A percentile compares a stretch with the other conserved stretches of the same genome.
These are phyloP conservation scores for Exsudoporus frostii DNA, from an alignment of 768 basidiomycete species.

Conservation along the genomic window DNA sequence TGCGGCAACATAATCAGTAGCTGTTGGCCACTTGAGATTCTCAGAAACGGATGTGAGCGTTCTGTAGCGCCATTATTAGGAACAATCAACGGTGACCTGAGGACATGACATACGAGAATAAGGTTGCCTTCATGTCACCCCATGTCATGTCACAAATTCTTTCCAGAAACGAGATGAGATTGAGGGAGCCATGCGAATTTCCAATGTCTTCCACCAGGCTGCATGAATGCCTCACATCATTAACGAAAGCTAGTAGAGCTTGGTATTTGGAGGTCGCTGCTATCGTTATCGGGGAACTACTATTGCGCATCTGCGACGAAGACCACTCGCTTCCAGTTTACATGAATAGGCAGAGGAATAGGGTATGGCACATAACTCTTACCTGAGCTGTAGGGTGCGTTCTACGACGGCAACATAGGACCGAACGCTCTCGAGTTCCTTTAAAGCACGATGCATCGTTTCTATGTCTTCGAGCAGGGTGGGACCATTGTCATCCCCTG, in stretches of 20 bases:
- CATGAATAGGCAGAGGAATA: constrained; percentile 5
- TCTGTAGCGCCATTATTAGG: constrained; percentile 37
- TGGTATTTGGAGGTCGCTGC: constrained; percentile 56
- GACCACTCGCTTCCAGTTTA: constrained; percentile 51
- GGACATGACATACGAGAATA: constrained; percentile 54
- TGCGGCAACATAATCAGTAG: constrained; percentile 59
- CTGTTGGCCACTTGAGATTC: constrained; percentile 79
- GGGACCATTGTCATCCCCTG: constrained; percentile 44
- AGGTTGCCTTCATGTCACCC: constrained; percentile 62
- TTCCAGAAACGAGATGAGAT: constrained; percentile 60
- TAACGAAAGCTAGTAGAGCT: constrained; percentile 59
- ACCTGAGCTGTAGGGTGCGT: constrained; percentile 72
- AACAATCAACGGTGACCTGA: background rate
- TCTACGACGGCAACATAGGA: constrained; percentile 75
- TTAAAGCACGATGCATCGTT: constrained; percentile 68
- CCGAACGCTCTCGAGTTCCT: constrained; percentile 72
- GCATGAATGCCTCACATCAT: constrained; percentile 44
- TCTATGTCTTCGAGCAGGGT: constrained; percentile 84
- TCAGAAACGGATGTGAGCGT: constrained; percentile 63
- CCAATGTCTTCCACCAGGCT: constrained; percentile 42
- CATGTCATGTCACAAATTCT: constrained; percentile 70
- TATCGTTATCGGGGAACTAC: constrained; percentile 39
- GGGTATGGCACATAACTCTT: constrained; percentile 15
- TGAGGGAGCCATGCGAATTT: constrained; percentile 48
- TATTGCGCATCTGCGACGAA: constrained; percentile 46